These are phyloP conservation scores for Aurinia saxatilis DNA, from an alignment of 345 rosid genomes.

Conservation along the genomic window DNA sequence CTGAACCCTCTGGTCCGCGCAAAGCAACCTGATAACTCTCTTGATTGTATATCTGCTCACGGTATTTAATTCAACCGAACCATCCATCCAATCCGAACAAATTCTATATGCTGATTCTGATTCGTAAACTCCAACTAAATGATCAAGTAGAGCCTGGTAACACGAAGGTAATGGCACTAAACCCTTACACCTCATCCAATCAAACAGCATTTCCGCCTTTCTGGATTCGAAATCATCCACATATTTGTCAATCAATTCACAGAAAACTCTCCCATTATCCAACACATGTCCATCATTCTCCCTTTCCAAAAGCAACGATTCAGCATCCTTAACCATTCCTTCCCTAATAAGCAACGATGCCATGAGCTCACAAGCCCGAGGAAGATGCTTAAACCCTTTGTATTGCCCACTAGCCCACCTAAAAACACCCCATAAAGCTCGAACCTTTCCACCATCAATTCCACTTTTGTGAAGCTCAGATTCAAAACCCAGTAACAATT, in stretches of 20 bases:
- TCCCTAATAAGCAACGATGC: conserved; percentile 42
- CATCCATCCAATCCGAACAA: conserved; percentile 48
- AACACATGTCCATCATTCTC: conserved; percentile 37
- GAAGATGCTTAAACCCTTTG: conserved; percentile 52
- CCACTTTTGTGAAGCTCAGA: conserved; percentile 34
- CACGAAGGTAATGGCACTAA: conserved; percentile 39
- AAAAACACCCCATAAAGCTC: conserved; percentile 58
- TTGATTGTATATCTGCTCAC: conserved; percentile 28
- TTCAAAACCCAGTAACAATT: conserved; percentile 43
- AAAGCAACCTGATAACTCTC: conserved; percentile 50
- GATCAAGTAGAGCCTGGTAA: conserved; percentile 39
- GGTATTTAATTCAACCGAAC: conserved; percentile 16
- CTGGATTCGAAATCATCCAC: conserved; percentile 37
- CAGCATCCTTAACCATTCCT: conserved; percentile 56
- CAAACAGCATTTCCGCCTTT: conserved; percentile 48
- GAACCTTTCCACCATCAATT: conserved; percentile 39
- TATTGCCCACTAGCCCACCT: conserved; percentile 36
- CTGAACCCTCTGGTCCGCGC: conserved; percentile 48
- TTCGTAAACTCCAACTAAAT: conserved; percentile 39
- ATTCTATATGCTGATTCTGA: conserved; percentile 42
- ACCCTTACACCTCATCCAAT: conserved; percentile 39
- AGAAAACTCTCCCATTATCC: conserved; percentile 34
- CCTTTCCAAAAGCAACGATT: conserved; percentile 42
- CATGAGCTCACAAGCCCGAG: conserved; percentile 50
- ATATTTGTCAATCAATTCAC: conserved; percentile 46